Percentiles rank a stretch among this genome's conserved stretches.
phyloP scores from a whole-genome alignment of 2,329 filamentous ascomycete genomes.

The Zasmidium citrigriseum region DNA sequence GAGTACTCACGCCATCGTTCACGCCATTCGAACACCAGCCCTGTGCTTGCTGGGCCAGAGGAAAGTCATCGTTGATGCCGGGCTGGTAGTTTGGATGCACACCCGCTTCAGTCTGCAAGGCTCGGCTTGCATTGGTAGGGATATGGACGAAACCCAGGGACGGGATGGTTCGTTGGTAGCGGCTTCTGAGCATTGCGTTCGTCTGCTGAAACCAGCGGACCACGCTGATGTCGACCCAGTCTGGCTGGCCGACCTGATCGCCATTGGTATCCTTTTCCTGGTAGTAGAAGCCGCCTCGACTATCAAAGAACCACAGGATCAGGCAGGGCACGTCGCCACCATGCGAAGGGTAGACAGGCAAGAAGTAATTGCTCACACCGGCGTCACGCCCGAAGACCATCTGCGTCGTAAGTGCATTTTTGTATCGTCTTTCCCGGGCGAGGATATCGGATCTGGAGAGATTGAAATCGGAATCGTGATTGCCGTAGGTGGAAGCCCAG shows the following conservation, averaged over 20 bases:
- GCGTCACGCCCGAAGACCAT: conserved; percentile 42
- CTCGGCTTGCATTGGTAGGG: conserved; percentile 45
- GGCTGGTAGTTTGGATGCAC: conserved; percentile 46
- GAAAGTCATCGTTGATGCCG: conserved; percentile 49
- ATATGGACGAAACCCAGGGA: conserved; percentile 60
- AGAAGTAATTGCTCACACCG: conserved; percentile 57
- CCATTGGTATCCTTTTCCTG: conserved; percentile 43
- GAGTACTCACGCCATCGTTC: conserved; percentile 31
- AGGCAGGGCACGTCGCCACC: conserved; percentile 47
- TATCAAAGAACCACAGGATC: conserved; percentile 74
- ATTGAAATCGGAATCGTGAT: conserved; percentile 66
- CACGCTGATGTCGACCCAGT: conserved; percentile 49
- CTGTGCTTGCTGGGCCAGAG: conserved; percentile 44
- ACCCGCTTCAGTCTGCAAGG: conserved; percentile 43
- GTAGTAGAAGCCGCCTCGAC: conserved; percentile 55
- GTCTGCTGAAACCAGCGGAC: conserved; percentile 49
- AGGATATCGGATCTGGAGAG: conserved; percentile 51
- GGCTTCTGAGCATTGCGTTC: conserved; percentile 12
- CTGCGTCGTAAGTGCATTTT: conserved; percentile 44
- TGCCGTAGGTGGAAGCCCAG: conserved; percentile 55
- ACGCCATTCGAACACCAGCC: conserved; percentile 36
- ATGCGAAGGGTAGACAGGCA: conserved; percentile 49
- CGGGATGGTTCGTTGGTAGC: conserved; percentile 39
- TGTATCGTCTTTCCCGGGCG: conserved; percentile 40
- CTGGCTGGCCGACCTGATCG: conserved; percentile 35